Conservation (phyloP, 805 yeast species). For the Saccharomycopsis sp. region DNA sequence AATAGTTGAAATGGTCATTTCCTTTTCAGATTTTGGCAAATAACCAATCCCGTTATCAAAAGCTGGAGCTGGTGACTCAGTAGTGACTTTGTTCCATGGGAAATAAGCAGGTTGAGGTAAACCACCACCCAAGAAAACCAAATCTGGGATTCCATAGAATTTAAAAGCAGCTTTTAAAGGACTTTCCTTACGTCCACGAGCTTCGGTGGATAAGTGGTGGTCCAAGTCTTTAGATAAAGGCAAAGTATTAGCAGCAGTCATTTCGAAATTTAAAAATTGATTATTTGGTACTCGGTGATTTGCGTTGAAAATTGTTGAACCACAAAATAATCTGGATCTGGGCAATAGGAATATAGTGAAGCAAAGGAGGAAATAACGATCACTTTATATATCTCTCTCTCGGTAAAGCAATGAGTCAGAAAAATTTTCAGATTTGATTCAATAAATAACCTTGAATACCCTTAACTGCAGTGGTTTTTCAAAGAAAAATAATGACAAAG, state of each 20-base stretch:
- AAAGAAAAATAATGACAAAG: no score
- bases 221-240: slow-evolving; percentile 53
- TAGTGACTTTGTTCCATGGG: slow-evolving; percentile 74
- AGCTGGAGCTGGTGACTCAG: slow-evolving; percentile 70
- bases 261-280: no score
- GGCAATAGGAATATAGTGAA: no score
- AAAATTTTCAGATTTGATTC: no score
- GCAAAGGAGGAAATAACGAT: no score
- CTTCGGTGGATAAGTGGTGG: slow-evolving; percentile 69
- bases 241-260: background rate
- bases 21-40: slow-evolving; percentile 30
- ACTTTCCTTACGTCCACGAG: slow-evolving; percentile 65
- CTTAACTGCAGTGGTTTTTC: no score
- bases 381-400: no score
- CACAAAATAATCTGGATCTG: no score
- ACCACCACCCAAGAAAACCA: slow-evolving; percentile 92
- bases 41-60: slow-evolving; percentile 71
- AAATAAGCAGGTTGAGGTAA: slow-evolving; percentile 84
- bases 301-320: no score
- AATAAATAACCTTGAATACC: no score
- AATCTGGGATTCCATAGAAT: slow-evolving; percentile 59
- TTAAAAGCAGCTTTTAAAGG: slow-evolving; percentile 79
- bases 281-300: no score
- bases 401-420: no score
- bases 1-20: slow-evolving; percentile 26